Percentiles rank a stretch among this genome's conserved stretches.
These are phyloP conservation scores for Dactylellina haptotyla DNA, from an alignment of 2,329 filamentous ascomycete genomes.

Conservation along the genomic window DNA sequence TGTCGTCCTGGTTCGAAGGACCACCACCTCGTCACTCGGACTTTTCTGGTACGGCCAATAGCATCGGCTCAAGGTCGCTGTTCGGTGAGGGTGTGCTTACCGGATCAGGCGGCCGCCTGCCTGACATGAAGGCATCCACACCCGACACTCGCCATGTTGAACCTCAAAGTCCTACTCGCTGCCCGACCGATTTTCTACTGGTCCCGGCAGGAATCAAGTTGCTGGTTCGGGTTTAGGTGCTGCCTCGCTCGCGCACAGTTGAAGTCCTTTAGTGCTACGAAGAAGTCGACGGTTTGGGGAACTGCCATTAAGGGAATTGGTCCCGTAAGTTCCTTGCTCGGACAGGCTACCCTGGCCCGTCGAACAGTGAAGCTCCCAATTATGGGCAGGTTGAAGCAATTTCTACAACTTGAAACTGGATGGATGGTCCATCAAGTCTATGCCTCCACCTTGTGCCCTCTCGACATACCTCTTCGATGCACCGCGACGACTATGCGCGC, in stretches of 20 bases:
- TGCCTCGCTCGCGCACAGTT: constrained; percentile 29
- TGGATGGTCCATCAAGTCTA: constrained; percentile 34
- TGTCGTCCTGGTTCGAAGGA: too few species aligned
- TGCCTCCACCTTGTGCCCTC: constrained; percentile 5
- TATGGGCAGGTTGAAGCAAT: constrained; percentile 54
- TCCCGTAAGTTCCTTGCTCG: constrained; percentile 49
- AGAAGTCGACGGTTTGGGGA: constrained; percentile 25
- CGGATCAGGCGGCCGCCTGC: constrained; percentile 52
- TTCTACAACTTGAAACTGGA: constrained; percentile 51
- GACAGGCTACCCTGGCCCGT: constrained; percentile 35
- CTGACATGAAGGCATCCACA: constrained; percentile 47
- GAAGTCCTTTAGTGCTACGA: background rate
- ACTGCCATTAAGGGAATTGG: constrained; percentile 53
- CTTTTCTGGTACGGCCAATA: constrained; percentile 25
- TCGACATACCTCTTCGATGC: constrained; percentile 35
- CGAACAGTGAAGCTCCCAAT: constrained; percentile 26
- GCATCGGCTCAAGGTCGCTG: constrained; percentile 13
- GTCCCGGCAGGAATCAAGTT: constrained; percentile 34
- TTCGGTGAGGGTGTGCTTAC: constrained; percentile 49
- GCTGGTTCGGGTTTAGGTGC: constrained; percentile 40
- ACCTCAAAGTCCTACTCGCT: constrained; percentile 10
- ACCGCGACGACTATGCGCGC: constrained; percentile 21
- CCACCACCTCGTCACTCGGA: too few species aligned
- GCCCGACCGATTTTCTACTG: constrained; percentile 30
- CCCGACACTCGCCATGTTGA: constrained; percentile 36